Conservation (phyloP, 2,329 filamentous ascomycete species). For the Ceratocystiopsis brevicomis region DNA sequence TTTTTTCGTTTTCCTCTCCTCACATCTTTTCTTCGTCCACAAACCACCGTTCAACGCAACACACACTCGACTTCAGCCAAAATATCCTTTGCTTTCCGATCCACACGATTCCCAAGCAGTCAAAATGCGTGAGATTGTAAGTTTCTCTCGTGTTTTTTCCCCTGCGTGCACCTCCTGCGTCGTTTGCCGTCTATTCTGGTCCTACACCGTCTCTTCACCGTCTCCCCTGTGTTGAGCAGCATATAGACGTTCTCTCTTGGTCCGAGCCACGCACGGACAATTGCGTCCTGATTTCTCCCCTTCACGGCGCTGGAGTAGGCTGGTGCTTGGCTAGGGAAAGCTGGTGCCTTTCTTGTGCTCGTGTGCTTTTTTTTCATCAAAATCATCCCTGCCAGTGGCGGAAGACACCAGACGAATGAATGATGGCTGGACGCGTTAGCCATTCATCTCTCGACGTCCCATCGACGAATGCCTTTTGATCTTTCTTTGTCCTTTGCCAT, state of each 20-base stretch:
- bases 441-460: too few species aligned
- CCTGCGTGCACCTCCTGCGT: neutral
- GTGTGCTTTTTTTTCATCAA: too few species aligned
- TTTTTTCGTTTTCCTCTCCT: conserved; percentile 1
- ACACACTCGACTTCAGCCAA: neutral
- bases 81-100: neutral
- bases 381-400: too few species aligned
- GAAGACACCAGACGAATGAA: too few species aligned
- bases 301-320: neutral
- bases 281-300: too few species aligned
- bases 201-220: conserved; percentile 2
- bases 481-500: neutral
- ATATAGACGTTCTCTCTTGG: neutral
- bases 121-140: conserved; percentile 60
- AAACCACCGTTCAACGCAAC: neutral
- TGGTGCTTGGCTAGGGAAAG: neutral
- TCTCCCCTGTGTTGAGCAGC: neutral
- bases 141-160: conserved; percentile 16
- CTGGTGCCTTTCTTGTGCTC: neutral
- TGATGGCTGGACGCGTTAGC: too few species aligned
- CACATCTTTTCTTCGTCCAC: conserved; percentile 1
- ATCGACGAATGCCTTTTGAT: too few species aligned
- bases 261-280: neutral
- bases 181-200: neutral
- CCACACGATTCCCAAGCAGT: conserved; percentile 10